Evolutionary conservation across 345 rosid species (phyloP), one percentile per base, ranked within the genome.

Genomic region (Streptanthus diversifolius): DNA sequence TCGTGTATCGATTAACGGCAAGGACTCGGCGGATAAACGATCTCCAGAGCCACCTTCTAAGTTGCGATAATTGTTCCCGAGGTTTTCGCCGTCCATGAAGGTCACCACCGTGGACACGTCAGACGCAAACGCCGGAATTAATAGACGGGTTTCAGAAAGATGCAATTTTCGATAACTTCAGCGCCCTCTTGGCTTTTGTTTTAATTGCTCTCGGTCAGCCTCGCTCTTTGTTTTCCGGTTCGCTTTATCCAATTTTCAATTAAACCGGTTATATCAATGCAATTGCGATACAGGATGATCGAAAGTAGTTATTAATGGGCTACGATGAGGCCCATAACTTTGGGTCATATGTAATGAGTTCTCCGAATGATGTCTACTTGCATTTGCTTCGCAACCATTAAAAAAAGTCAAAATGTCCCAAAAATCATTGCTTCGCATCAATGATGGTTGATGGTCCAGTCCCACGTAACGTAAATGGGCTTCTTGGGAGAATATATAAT

Each of bases 1-100:
- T 57, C 89, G 87, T 58, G 85, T 81, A 72, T 93, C 92, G 39
- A 90, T 73, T 41, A 84, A 32, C 30, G 95, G 88, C 35, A 88
- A 79, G 14, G 87, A 83, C 18, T 88, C 83, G 30, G 66, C 43
- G 18, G 63, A 56, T 53, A 79, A 32, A 43, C 37, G 72, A 13
- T 78, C 68, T 52, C n/a, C 56, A 3, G 62, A 40, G 33, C 14
- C 39, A 47, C 22, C 67, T 56, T 19, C 3, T 15, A 70, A 17
- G 71, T 56, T 37, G 27, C 19, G 68, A 51, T 72, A 54, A 8
- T 44, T 29, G 68, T 29, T 66, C 48, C 25, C 64, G 76, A 51
- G 81, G 37, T 29, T 67, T 33, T 24, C 68, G 74, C 21, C 44
- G 70, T 61, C 84, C 80, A 72, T 74, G 81, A 69, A 61, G 53